These are phyloP conservation scores for Fagus crenata DNA, from an alignment of 306 rosid genomes.

Conservation along the genomic window DNA sequence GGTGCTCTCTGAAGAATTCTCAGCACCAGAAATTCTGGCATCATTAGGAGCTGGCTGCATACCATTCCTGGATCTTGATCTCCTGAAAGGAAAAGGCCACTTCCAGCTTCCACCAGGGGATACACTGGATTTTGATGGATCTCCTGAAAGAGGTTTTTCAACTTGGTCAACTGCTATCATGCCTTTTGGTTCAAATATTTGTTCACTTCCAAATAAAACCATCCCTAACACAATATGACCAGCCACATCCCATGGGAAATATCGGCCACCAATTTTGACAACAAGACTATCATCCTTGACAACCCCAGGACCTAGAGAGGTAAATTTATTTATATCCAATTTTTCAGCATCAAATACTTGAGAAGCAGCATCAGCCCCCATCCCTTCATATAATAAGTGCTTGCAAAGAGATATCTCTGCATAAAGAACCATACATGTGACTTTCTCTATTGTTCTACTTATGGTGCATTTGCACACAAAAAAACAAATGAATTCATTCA, in stretches of 20 bases:
- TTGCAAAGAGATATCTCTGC: slow-evolving; percentile 32
- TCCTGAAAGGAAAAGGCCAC: slow-evolving; percentile 78
- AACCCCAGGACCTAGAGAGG: slow-evolving; percentile 29
- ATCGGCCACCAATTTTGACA: slow-evolving; percentile 30
- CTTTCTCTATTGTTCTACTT: slow-evolving; percentile 27
- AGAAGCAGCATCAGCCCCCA: slow-evolving; percentile 35
- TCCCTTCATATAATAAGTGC: slow-evolving; percentile 33
- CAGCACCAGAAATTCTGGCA: slow-evolving; percentile 33
- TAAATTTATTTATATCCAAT: slow-evolving; percentile 36
- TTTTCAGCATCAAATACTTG: slow-evolving; percentile 30
- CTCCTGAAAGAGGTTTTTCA: slow-evolving; percentile 62
- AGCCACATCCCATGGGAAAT: slow-evolving; percentile 39
- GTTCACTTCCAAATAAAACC: slow-evolving; percentile 35
- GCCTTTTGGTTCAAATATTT: slow-evolving; percentile 32
- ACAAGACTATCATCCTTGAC: slow-evolving; percentile 34
- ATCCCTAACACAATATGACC: slow-evolving; percentile 35
- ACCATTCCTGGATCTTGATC: slow-evolving; percentile 42
- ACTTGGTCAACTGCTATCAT: slow-evolving; percentile 41
- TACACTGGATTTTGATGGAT: slow-evolving; percentile 39
- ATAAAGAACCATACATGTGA: slow-evolving; percentile 31
- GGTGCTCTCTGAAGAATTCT: slow-evolving; percentile 44
- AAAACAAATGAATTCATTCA: slow-evolving; percentile 21
- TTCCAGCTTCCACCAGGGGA: slow-evolving; percentile 67
- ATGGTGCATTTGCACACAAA: slow-evolving; percentile 22
- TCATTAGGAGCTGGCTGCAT: slow-evolving; percentile 38